phyloP scores from a whole-genome alignment of 1,139 yeast species.

The Diutina siamensis region DNA sequence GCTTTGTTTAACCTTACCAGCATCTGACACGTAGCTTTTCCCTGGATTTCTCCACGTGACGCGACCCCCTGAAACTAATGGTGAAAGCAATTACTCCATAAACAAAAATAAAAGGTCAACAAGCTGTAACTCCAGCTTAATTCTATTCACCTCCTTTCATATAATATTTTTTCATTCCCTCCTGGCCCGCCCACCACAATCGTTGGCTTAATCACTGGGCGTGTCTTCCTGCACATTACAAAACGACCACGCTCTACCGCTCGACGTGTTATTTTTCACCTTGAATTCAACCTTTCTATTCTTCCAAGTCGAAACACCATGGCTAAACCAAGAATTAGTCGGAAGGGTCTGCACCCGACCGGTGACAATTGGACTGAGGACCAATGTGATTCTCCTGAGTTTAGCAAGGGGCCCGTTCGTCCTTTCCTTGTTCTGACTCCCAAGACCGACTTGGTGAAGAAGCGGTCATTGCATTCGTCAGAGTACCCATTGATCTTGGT shows the following conservation, averaged over 20 bases:
- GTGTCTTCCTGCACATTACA: slow-evolving; percentile 1
- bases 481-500: slow-evolving; percentile 2
- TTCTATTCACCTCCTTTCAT: too few relatives aligned
- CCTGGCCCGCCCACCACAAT: background rate
- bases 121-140: too few relatives aligned
- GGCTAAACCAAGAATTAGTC: slow-evolving; percentile 1
- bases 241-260: background rate
- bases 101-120: too few relatives aligned
- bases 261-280: slow-evolving; percentile 5
- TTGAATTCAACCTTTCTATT: background rate
- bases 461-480: background rate
- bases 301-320: background rate
- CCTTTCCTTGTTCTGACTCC: slow-evolving; percentile 3
- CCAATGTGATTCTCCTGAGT: background rate
- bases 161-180: background rate
- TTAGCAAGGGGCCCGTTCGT: slow-evolving; percentile 4
- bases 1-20: too few relatives aligned
- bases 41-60: too few relatives aligned
- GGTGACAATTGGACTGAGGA: slow-evolving; percentile 4
- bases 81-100: too few relatives aligned
- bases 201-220: background rate
- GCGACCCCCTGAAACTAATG: too few relatives aligned
- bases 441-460: background rate
- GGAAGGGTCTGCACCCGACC: background rate
- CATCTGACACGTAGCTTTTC: too few relatives aligned